phyloP scores from a whole-genome alignment of 1,284 basidiomycete species.

The Earliella scabrosa region DNA sequence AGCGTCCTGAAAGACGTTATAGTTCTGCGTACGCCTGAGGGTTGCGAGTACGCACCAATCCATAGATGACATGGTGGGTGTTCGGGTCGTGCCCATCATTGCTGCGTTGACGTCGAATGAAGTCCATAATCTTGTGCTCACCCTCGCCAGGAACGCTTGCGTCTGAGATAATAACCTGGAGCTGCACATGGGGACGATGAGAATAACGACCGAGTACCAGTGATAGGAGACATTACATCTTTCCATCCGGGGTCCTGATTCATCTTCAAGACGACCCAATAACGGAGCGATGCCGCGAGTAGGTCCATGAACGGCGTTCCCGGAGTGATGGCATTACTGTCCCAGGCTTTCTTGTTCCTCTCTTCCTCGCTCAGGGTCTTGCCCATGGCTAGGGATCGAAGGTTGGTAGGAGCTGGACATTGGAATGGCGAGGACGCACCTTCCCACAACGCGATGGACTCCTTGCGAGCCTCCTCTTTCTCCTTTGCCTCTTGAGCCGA shows the following conservation, averaged over 20 bases:
- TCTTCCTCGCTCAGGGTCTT: slow-evolving; percentile 87
- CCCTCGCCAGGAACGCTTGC: slow-evolving; percentile 98
- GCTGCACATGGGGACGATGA: slow-evolving; percentile 54
- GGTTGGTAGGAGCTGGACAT: not conserved
- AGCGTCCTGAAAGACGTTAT: slow-evolving; percentile 73
- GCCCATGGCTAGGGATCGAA: slow-evolving; percentile 75
- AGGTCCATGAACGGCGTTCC: slow-evolving; percentile 99
- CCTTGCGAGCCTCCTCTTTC: slow-evolving; percentile 85
- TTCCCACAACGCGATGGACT: slow-evolving; percentile 87
- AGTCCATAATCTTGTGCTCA: slow-evolving; percentile 99
- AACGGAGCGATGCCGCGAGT: slow-evolving; percentile 86
- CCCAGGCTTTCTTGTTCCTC: slow-evolving; percentile 90
- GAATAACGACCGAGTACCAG: slow-evolving; percentile 15
- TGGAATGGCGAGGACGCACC: slow-evolving; percentile 44
- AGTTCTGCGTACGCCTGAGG: not conserved
- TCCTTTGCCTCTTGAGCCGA: slow-evolving; percentile 94
- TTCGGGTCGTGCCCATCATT: slow-evolving; percentile 94
- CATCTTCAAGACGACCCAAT: slow-evolving; percentile 97
- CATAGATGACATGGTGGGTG: slow-evolving; percentile 97
- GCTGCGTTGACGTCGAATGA: slow-evolving; percentile 88
- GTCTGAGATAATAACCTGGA: slow-evolving; percentile 97
- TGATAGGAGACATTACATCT: slow-evolving; percentile 50
- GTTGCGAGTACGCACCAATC: slow-evolving; percentile 65
- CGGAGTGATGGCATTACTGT: slow-evolving; percentile 98
- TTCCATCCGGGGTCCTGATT: slow-evolving; percentile 97